Conservation (phyloP, 345 rosid genomes). For the Syzygium aromaticum region DNA sequence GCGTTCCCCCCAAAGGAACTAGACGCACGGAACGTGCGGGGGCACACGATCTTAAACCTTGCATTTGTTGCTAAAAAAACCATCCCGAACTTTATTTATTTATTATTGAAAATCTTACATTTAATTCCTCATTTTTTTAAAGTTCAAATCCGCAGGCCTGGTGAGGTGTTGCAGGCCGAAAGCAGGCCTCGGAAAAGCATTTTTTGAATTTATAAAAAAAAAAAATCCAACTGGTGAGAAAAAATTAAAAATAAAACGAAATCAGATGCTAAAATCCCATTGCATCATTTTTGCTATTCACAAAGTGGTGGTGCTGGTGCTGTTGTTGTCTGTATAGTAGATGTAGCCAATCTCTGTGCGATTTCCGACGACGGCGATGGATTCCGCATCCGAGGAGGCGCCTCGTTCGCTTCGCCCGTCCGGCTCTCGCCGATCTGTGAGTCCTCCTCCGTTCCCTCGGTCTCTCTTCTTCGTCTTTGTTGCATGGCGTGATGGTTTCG, state of each 20-base stretch:
- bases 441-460: background rate
- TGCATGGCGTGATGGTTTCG: background rate
- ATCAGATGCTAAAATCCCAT: background rate
- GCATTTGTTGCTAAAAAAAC: background rate
- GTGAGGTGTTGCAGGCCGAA: background rate
- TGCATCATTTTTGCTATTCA: background rate
- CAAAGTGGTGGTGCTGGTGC: background rate
- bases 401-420: background rate
- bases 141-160: background rate
- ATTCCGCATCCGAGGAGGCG: background rate
- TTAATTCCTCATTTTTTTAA: background rate
- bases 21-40: background rate
- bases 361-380: background rate
- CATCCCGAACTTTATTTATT: too few relatives aligned
- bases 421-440: background rate
- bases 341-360: background rate
- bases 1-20: background rate
- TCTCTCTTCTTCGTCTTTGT: background rate
- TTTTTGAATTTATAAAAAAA: too few relatives aligned
- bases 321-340: background rate
- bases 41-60: background rate
- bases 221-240: background rate
- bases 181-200: background rate
- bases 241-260: background rate
- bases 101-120: background rate